These are phyloP conservation scores for Botrytis paeoniae DNA, from an alignment of 2,329 filamentous ascomycete species.

Conservation along the genomic window DNA sequence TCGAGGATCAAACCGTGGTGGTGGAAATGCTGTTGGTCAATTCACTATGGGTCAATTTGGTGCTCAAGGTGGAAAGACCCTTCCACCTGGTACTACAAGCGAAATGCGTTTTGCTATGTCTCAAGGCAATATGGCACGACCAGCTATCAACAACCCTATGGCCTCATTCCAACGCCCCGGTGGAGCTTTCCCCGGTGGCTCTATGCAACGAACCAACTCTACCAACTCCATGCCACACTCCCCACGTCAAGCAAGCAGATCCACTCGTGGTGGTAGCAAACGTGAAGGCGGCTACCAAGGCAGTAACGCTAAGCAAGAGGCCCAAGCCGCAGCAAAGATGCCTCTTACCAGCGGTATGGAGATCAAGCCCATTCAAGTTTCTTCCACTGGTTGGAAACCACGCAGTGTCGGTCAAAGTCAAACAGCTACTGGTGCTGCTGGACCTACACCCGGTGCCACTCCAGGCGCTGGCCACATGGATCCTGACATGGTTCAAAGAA, in stretches of 20 bases:
- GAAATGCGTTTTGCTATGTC: slow-evolving; percentile 70
- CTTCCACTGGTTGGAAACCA: slow-evolving; percentile 85
- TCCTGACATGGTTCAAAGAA: slow-evolving; percentile 91
- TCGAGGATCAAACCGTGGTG: slow-evolving; percentile 48
- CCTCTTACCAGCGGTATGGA: slow-evolving; percentile 82
- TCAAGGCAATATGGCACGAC: slow-evolving; percentile 50
- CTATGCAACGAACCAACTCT: slow-evolving; percentile 58
- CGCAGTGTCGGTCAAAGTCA: slow-evolving; percentile 57
- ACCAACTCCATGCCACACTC: slow-evolving; percentile 66
- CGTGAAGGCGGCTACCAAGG: slow-evolving; percentile 48
- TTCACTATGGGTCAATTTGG: slow-evolving; percentile 71
- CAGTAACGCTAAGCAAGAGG: slow-evolving; percentile 51
- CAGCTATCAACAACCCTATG: slow-evolving; percentile 54
- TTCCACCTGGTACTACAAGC: slow-evolving; percentile 76
- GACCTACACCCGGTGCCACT: slow-evolving; percentile 45
- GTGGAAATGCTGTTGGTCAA: slow-evolving; percentile 45
- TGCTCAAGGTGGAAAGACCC: slow-evolving; percentile 51
- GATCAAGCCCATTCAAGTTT: slow-evolving; percentile 72
- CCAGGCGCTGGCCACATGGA: slow-evolving; percentile 62
- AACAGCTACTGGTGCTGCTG: slow-evolving; percentile 40
- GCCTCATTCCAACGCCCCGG: slow-evolving; percentile 60
- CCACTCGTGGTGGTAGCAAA: slow-evolving; percentile 63
- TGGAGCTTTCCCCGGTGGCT: slow-evolving; percentile 59
- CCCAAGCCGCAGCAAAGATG: slow-evolving; percentile 79
- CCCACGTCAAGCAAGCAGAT: slow-evolving; percentile 62